Evolutionary conservation across 768 basidiomycete species (phyloP).

Genomic region (Coprinopsis strossmayeri): DNA sequence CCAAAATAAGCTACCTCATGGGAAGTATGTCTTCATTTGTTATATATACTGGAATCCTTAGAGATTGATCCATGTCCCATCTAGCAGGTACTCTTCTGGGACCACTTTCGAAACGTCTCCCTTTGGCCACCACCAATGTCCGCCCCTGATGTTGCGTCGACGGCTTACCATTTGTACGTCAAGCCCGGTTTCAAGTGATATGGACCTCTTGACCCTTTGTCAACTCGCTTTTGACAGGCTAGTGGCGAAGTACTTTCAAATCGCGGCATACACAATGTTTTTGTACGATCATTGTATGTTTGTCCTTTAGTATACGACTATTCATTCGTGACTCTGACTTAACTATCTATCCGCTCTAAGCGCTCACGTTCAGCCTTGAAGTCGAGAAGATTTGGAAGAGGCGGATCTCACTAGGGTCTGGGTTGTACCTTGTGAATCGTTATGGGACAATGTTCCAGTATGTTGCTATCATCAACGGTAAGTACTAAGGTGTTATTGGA

Average conservation of each 20-base stretch:
- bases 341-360: not conserved
- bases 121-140: not conserved
- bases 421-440: constrained; percentile 24
- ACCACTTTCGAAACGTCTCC: too few relatives aligned
- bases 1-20: too few relatives aligned
- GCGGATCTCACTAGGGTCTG: constrained; percentile 16
- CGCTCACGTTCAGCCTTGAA: constrained; percentile 17
- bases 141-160: not conserved
- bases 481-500: not conserved
- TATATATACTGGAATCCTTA: too few relatives aligned
- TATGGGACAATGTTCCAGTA: constrained; percentile 22
- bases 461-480: constrained; percentile 19
- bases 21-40: too few relatives aligned
- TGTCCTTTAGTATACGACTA: not conserved
- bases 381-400: constrained; percentile 24
- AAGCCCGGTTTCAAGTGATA: not conserved
- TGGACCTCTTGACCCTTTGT: not conserved
- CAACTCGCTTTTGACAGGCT: not conserved
- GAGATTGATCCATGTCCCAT: too few relatives aligned
- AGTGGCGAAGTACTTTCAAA: constrained; percentile 16
- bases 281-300: constrained; percentile 16
- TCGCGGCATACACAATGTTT: constrained; percentile 16
- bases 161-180: not conserved
- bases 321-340: not conserved
- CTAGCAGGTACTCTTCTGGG: too few relatives aligned